A percentile compares a stretch with the other conserved stretches of the same genome.
Evolutionary conservation across 208 protist species (phyloP).

Genomic region (Trypanosoma melophagium): DNA sequence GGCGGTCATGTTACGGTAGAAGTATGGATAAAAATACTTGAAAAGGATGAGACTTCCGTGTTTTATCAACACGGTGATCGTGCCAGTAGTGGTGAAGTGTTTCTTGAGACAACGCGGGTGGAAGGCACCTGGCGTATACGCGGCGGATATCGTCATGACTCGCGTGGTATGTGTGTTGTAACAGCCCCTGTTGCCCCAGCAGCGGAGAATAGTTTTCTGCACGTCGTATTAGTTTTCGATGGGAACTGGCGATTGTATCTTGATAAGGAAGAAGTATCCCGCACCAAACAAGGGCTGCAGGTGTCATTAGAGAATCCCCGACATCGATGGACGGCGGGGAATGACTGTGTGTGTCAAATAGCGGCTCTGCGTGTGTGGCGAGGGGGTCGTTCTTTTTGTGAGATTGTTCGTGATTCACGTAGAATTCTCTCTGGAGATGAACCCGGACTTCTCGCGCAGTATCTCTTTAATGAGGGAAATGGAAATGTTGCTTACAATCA

Average conservation of each 20-base stretch:
- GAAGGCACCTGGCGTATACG: slow-evolving; percentile 80
- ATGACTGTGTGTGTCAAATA: slow-evolving; percentile 72
- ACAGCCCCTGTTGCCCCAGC: slow-evolving; percentile 63
- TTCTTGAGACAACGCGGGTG: slow-evolving; percentile 75
- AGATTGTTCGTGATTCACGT: slow-evolving; percentile 75
- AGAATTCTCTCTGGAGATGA: slow-evolving; percentile 70
- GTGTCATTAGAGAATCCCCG: slow-evolving; percentile 72
- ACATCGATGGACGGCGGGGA: slow-evolving; percentile 78
- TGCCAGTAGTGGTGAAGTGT: slow-evolving; percentile 86
- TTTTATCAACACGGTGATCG: slow-evolving; percentile 91
- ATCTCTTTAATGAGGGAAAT: slow-evolving; percentile 80
- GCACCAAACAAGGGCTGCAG: slow-evolving; percentile 64
- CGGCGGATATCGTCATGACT: slow-evolving; percentile 87
- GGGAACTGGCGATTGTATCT: slow-evolving; percentile 86
- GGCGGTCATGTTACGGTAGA: slow-evolving; percentile 88
- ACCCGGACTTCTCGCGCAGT: slow-evolving; percentile 70
- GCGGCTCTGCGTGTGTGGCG: slow-evolving; percentile 85
- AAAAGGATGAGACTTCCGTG: slow-evolving; percentile 69
- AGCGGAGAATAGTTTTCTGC: slow-evolving; percentile 62
- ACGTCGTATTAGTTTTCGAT: slow-evolving; percentile 86
- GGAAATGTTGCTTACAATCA: slow-evolving; percentile 89
- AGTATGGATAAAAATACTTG: slow-evolving; percentile 80
- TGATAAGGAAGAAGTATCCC: slow-evolving; percentile 70
- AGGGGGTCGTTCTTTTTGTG: slow-evolving; percentile 45
- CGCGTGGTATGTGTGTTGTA: slow-evolving; percentile 76